Evolutionary conservation across 176 grass and related monocot species (phyloP).

Genomic region (Dactylis glomerata): DNA sequence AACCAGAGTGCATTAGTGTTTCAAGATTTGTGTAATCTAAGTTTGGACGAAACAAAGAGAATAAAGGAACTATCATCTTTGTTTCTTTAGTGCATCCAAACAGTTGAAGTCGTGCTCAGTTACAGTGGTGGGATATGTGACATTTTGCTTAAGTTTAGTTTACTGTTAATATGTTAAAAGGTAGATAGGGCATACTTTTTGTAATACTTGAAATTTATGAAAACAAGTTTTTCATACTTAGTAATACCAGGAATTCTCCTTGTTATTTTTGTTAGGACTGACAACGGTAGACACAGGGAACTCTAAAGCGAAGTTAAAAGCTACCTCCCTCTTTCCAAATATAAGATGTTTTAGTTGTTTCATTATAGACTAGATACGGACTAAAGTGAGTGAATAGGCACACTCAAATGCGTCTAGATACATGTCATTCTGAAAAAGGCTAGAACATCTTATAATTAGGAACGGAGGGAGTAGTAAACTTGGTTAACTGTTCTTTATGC

Average conservation of each 20-base stretch:
- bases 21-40: constrained; percentile 6
- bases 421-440: too few species aligned
- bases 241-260: not conserved
- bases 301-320: not conserved
- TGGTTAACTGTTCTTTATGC: not conserved
- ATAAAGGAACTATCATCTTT: not conserved
- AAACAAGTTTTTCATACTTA: not conserved
- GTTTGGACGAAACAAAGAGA: not conserved
- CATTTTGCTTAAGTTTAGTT: not conserved
- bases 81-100: not conserved
- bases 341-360: too few species aligned
- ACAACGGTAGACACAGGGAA: not conserved
- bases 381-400: too few species aligned
- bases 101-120: not conserved
- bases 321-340: too few species aligned
- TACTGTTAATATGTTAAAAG: not conserved
- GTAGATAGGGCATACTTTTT: not conserved
- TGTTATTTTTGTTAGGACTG: not conserved
- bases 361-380: too few species aligned
- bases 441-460: too few species aligned
- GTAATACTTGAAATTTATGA: not conserved
- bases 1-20: constrained; percentile 6
- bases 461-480: not conserved
- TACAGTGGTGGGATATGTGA: not conserved
- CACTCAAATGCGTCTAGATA: too few species aligned